Conservation (phyloP, 2,329 filamentous ascomycete species). For the Cladosporium cucumerinum region DNA sequence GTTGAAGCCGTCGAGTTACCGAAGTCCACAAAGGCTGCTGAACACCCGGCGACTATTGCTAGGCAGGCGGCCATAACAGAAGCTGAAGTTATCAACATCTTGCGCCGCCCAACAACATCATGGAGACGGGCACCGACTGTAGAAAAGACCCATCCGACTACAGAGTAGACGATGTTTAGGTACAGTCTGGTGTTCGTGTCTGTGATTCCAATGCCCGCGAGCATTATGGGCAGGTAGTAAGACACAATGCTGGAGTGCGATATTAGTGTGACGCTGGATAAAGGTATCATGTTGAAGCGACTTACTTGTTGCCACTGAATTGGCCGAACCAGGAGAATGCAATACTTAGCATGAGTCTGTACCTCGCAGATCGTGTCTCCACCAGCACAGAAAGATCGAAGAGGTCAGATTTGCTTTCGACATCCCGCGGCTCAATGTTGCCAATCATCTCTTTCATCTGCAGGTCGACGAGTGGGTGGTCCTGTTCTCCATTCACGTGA, state of each 20-base stretch:
- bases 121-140: constrained; percentile 34
- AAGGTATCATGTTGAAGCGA: not conserved
- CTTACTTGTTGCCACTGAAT: not conserved
- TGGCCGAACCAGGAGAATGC: not conserved
- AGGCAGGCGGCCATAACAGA: constrained; percentile 36
- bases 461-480: not conserved
- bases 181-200: constrained; percentile 30
- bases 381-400: not conserved
- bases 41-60: constrained; percentile 34
- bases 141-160: constrained; percentile 56
- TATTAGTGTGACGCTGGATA: not conserved
- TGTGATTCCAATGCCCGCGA: constrained; percentile 26
- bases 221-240: constrained; percentile 26
- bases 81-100: constrained; percentile 28
- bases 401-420: not conserved
- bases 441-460: not conserved
- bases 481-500: not conserved
- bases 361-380: not conserved
- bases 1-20: constrained; percentile 16
- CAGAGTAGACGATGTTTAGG: constrained; percentile 50
- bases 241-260: not conserved
- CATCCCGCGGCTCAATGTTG: not conserved
- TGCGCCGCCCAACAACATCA: constrained; percentile 26
- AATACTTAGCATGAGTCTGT: not conserved
- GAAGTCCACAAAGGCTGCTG: constrained; percentile 18